A percentile compares a stretch with the other conserved stretches of the same genome.
Evolutionary conservation across 768 basidiomycete species (phyloP).

Genomic region (Trametes cubensis): DNA sequence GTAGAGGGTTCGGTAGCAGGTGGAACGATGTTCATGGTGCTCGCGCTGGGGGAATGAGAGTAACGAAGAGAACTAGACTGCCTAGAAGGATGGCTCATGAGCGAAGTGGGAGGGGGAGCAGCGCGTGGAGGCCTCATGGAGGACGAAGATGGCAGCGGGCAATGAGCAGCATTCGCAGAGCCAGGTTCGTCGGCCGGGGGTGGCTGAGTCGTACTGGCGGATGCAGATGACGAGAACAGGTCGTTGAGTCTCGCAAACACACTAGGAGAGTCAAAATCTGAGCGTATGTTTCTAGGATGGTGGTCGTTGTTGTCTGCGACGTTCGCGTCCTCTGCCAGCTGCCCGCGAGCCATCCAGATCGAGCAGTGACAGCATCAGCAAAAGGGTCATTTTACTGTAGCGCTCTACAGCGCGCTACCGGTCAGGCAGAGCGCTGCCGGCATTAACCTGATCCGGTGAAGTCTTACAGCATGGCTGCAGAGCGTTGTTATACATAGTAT

Average conservation of each 20-base stretch:
- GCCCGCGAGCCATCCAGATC: background rate
- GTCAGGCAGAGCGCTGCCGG: too few species aligned
- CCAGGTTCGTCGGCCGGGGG: background rate
- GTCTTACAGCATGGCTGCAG: too few species aligned
- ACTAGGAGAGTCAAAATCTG: too few species aligned
- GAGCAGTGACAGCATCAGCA: background rate
- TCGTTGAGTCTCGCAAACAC: background rate
- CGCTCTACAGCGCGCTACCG: too few species aligned
- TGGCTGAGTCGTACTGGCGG: background rate
- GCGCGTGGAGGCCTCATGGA: constrained; percentile 22
- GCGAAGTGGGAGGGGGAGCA: background rate
- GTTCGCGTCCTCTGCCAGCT: background rate
- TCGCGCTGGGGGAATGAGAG: background rate
- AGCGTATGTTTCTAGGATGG: too few species aligned
- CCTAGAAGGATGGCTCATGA: constrained; percentile 4
- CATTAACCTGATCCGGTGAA: too few species aligned
- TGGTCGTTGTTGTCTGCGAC: too few species aligned
- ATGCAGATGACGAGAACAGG: background rate
- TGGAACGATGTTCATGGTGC: constrained; percentile 12
- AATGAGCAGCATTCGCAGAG: background rate
- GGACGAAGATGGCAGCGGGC: background rate
- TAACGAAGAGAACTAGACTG: constrained; percentile 6
- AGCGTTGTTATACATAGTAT: too few species aligned
- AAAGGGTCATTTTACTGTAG: too few species aligned
- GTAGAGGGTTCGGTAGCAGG: constrained; percentile 12